Conservation (phyloP, 176 grass and related monocot species). For the Puya raimondii region DNA sequence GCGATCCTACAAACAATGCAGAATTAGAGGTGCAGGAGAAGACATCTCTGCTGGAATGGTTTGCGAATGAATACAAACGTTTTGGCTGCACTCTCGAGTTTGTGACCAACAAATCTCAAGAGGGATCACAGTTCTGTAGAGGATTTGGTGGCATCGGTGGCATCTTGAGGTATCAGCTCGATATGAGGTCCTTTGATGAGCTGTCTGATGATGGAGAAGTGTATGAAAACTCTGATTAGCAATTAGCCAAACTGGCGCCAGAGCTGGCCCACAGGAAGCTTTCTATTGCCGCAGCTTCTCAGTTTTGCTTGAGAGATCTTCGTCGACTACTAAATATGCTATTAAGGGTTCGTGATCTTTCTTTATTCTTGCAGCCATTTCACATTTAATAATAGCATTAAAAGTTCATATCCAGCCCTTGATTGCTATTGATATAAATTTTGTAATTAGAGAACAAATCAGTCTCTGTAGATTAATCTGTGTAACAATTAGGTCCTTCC, state of each 20-base stretch:
- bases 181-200: background rate
- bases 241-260: background rate
- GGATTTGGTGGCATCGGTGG: background rate
- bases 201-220: constrained; percentile 1
- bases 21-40: constrained; percentile 1
- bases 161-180: background rate
- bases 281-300: background rate
- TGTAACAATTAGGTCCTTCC: too few relatives aligned
- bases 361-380: background rate
- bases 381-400: background rate
- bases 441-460: too few relatives aligned
- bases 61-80: constrained; percentile 3
- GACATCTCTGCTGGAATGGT: background rate
- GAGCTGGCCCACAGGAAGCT: background rate
- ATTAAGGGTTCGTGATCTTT: background rate
- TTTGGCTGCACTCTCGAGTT: constrained; percentile 1
- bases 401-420: too few relatives aligned
- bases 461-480: too few relatives aligned
- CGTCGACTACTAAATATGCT: background rate
- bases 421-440: too few relatives aligned
- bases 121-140: background rate
- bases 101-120: constrained; percentile 3
- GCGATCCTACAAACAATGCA: background rate
- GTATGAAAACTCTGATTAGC: constrained; percentile 1
- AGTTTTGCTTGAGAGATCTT: background rate